Conservation (phyloP, 371 early-diverging fungal species). For the Mortierella sp. region DNA sequence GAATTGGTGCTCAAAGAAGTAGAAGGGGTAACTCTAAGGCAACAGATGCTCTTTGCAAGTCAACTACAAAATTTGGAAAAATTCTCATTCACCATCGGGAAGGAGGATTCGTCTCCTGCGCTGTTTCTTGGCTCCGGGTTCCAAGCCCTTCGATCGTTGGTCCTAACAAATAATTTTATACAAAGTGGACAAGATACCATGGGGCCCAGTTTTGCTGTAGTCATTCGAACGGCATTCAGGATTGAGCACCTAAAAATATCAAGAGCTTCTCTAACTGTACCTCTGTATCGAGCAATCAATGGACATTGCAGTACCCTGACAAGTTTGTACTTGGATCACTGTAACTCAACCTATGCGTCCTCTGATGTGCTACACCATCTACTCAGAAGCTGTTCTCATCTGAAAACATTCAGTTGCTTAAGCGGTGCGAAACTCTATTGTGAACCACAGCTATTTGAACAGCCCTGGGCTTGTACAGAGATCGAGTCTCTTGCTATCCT, state of each 20-base stretch:
- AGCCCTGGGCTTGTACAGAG: constrained; percentile 11
- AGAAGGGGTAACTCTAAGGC: background rate
- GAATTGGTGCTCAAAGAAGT: background rate
- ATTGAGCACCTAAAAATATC: background rate
- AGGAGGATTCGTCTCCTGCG: background rate
- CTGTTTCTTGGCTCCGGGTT: background rate
- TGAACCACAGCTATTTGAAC: constrained; percentile 11
- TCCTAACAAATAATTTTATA: background rate
- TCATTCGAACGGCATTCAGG: background rate
- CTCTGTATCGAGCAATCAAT: background rate
- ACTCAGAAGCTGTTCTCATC: constrained; percentile 4
- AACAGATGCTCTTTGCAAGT: background rate
- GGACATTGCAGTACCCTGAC: background rate
- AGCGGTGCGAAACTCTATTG: background rate
- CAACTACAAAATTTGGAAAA: background rate
- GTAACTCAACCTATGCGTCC: too few species aligned
- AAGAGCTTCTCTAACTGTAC: background rate
- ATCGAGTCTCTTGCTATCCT: constrained; percentile 1
- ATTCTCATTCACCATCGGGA: background rate
- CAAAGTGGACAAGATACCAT: too few species aligned
- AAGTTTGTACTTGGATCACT: background rate
- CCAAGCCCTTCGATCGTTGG: background rate
- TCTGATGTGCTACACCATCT: background rate
- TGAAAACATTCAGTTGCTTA: background rate
- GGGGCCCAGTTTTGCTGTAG: too few species aligned